phyloP scores from a whole-genome alignment of 169 alveolate genomes.

The Cryptosporidium bovis region DNA sequence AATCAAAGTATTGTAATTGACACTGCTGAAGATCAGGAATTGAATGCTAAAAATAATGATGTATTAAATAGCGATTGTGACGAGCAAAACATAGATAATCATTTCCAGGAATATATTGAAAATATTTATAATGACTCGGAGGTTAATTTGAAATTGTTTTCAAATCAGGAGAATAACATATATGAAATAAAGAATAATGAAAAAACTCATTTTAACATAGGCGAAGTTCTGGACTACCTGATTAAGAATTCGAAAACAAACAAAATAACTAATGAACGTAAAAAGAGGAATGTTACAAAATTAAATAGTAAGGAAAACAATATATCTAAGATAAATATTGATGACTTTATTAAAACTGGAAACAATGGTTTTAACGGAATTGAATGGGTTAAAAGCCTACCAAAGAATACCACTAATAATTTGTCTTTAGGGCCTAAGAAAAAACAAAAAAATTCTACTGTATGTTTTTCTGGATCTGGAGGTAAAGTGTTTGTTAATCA shows the following conservation, averaged over 20 bases:
- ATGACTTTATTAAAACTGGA: background rate
- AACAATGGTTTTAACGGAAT: constrained; percentile 24
- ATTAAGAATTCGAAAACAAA: background rate
- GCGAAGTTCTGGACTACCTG: background rate
- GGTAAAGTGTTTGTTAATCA: constrained; percentile 17
- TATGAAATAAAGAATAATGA: no score
- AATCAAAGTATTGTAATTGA: no score
- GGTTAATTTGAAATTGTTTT: no score
- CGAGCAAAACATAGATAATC: no score
- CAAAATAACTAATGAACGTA: background rate
- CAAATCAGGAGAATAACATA: no score
- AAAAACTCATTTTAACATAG: no score
- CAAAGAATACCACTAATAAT: background rate
- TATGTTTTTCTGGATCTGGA: no score
- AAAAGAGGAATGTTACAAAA: background rate
- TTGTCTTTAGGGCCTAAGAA: background rate
- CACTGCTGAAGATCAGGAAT: no score
- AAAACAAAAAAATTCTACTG: background rate
- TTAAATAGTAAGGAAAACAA: background rate
- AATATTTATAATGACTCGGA: no score
- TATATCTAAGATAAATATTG: background rate
- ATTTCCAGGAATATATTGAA: no score
- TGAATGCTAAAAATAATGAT: no score
- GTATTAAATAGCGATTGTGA: no score
- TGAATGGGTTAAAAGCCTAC: constrained; percentile 15